These are phyloP conservation scores for Solanum piurae DNA, from an alignment of 257 asterid genomes.

Conservation along the genomic window DNA sequence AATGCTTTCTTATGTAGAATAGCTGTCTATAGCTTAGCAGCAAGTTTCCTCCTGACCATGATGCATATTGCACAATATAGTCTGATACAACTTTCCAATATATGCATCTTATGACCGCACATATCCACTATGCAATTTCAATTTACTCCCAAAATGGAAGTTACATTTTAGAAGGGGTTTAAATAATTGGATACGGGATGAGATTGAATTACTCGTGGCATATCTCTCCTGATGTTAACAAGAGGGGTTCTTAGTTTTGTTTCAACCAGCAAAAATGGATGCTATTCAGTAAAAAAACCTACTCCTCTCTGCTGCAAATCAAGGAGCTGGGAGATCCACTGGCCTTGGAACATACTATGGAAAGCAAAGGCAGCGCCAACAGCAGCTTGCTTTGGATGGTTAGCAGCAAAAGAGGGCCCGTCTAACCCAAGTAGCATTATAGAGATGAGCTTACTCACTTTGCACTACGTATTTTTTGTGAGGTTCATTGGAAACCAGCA, in stretches of 20 bases:
- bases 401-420: background rate
- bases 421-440: background rate
- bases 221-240: background rate
- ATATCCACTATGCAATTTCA: background rate
- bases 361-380: background rate
- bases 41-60: background rate
- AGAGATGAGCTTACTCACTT: background rate
- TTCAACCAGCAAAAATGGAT: background rate
- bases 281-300: background rate
- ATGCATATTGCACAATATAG: background rate
- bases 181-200: background rate
- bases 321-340: background rate
- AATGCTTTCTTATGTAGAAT: background rate
- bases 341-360: background rate
- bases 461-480: background rate
- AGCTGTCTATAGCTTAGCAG: background rate
- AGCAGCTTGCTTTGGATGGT: background rate
- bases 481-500: background rate
- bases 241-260: background rate
- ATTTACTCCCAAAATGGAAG: background rate
- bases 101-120: background rate
- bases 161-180: background rate
- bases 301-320: background rate
- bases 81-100: background rate
- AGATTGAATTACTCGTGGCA: background rate